Evolutionary conservation across 306 rosid species (phyloP), one percentile per base, ranked within the genome.

Genomic region (Citrullus amarus): DNA sequence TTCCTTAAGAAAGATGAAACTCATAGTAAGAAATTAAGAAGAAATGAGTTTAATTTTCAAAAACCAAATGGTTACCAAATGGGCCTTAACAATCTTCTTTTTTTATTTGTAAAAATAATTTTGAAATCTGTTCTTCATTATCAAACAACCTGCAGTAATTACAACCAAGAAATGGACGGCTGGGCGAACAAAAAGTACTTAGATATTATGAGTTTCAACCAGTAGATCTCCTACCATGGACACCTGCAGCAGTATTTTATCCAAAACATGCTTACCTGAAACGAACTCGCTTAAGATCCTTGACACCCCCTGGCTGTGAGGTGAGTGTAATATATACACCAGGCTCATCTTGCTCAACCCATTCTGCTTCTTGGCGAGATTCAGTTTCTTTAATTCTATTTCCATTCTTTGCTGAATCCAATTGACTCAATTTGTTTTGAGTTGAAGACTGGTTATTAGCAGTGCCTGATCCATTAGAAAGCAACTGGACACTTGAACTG

Each of bases 341-440:
- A 50, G 99, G 86, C 84, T 95, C 97, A 78, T 91, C 97, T 85
- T 95, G 99, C 88, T 95, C 97, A n/a, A 92, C 96, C 99, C 99
- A 88, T 87, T 95, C 99, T 60, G 85, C 81, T 79, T 91, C 99
- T 60, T 80, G 84, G 44, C 85, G 88, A 78, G 97, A 84, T 81
- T 95, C 99, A 75, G 80, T 81, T 69, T 95, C 97, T 82, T 89
- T 95, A 41, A 83, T 92, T 86, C 90, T 90, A 88, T 83, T 86
- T 84, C 97, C 97, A 79, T 92, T 95, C 88, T 81, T 89, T 73
- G 81, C 80, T 25, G 86, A 79, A 78, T 92, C 97, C 63, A 88
- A 75, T 82, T 91, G 93, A 81, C 83, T 86, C 84, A 77, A 91
- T 88, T 91, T 95, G 89, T 72, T 91, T 82, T 85, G 87, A 79